These are phyloP conservation scores for Globisporangium perplexum DNA, from an alignment of 352 stramenopile genomes.

Conservation along the genomic window DNA sequence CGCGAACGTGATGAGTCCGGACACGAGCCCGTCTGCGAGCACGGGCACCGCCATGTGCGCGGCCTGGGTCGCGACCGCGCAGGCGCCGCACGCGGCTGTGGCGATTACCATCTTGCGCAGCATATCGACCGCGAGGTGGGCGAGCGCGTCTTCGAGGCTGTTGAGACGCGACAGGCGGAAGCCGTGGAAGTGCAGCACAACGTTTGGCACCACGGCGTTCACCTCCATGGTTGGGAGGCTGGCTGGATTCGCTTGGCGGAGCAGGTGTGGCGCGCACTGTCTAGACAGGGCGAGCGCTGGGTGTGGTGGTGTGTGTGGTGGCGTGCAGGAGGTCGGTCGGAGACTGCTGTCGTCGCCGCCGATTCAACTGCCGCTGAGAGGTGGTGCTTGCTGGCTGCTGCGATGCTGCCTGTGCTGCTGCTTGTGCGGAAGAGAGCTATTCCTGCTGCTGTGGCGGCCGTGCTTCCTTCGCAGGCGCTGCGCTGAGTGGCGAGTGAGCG, in stretches of 20 bases:
- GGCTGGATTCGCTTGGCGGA: not conserved
- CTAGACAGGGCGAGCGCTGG: conserved; percentile 10
- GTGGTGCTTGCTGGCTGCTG: not conserved
- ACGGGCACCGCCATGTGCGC: conserved; percentile 20
- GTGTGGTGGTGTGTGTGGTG: not conserved
- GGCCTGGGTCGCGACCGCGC: conserved; percentile 8
- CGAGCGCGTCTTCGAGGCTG: conserved; percentile 18
- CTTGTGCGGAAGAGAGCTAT: not conserved
- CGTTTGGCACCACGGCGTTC: conserved; percentile 26
- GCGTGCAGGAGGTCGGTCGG: not conserved
- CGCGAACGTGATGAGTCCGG: conserved; percentile 41
- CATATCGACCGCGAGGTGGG: conserved; percentile 18
- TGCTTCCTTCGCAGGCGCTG: not conserved
- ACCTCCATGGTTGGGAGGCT: conserved; percentile 9
- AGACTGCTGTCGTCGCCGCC: not conserved
- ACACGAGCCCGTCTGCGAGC: conserved; percentile 24
- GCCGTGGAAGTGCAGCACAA: conserved; percentile 64
- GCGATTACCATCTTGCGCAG: conserved; percentile 15
- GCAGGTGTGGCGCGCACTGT: not conserved
- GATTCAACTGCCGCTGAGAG: not conserved
- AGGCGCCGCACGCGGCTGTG: conserved; percentile 11
- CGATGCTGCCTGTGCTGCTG: not conserved
- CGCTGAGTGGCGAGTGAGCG: not conserved
- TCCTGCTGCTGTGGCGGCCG: not conserved
- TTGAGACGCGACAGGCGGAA: conserved; percentile 27